A percentile compares a stretch with the other conserved stretches of the same genome.
phyloP scores from a whole-genome alignment of 2,329 filamentous ascomycete genomes.

The Echinosphaeria canescens region DNA sequence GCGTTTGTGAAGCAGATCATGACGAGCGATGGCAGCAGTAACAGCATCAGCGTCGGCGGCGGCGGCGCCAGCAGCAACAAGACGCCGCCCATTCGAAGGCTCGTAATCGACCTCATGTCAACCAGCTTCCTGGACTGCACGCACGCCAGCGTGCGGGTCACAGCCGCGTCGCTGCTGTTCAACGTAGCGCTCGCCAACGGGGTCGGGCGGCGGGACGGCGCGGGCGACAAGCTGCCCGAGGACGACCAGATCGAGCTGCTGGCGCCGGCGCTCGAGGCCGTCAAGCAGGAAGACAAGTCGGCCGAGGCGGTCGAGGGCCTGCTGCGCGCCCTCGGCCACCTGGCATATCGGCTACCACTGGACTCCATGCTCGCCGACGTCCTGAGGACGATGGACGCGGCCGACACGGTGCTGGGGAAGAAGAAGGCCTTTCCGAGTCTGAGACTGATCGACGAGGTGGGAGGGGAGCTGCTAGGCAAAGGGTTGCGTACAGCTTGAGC shows the following conservation, averaged over 20 bases:
- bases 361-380: conserved; percentile 64
- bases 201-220: conserved; percentile 33
- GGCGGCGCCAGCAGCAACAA: neutral
- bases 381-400: conserved; percentile 57
- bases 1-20: conserved; percentile 48
- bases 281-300: conserved; percentile 33
- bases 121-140: conserved; percentile 59
- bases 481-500: conserved; percentile 20
- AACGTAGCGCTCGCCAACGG: conserved; percentile 59
- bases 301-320: conserved; percentile 57
- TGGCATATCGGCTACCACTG: conserved; percentile 48
- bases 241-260: conserved; percentile 61
- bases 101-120: conserved; percentile 51
- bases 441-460: conserved; percentile 32
- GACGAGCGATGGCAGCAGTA: conserved; percentile 23
- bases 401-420: conserved; percentile 37
- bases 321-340: conserved; percentile 51
- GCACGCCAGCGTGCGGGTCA: conserved; percentile 55
- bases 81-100: neutral
- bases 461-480: conserved; percentile 24
- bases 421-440: conserved; percentile 32
- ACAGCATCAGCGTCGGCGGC: too few relatives aligned
- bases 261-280: conserved; percentile 60
- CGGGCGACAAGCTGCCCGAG: conserved; percentile 37
- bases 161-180: conserved; percentile 64